Conservation (phyloP, 2,329 filamentous ascomycete genomes). For the Fusarium phyllophilum region DNA sequence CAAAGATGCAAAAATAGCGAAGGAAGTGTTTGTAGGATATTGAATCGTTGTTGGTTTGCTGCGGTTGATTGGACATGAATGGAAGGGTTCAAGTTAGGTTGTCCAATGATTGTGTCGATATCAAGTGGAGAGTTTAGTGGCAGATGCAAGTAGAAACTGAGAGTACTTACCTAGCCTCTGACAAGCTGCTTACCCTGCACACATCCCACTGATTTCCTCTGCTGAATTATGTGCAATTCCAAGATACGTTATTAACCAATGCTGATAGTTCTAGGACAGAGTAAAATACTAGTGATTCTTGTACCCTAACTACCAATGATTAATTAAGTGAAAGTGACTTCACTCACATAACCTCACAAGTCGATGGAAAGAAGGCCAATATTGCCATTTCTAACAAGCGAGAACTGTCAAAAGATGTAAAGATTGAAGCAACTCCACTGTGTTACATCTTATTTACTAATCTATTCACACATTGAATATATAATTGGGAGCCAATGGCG, state of each 20-base stretch:
- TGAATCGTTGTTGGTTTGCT: constrained; percentile 15
- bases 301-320: neutral
- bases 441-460: too few relatives aligned
- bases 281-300: neutral
- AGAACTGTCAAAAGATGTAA: neutral
- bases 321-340: neutral
- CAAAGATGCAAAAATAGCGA: constrained; percentile 25
- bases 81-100: constrained; percentile 4
- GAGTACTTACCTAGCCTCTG: neutral
- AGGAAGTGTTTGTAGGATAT: constrained; percentile 2
- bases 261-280: neutral
- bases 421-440: neutral
- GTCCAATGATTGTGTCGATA: constrained; percentile 21
- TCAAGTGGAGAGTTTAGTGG: constrained; percentile 25
- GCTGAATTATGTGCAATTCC: neutral
- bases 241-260: neutral
- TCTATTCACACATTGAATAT: neutral
- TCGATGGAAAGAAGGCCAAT: neutral
- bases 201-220: neutral
- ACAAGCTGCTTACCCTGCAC: constrained; percentile 9
- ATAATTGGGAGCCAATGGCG: too few relatives aligned
- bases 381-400: neutral
- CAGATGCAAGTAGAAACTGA: neutral
- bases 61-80: constrained; percentile 25
- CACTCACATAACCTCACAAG: neutral